A percentile compares a stretch with the other conserved stretches of the same genome.
Conservation (phyloP, 208 protist species). For the Herpetomonas samuelpessoai region DNA sequence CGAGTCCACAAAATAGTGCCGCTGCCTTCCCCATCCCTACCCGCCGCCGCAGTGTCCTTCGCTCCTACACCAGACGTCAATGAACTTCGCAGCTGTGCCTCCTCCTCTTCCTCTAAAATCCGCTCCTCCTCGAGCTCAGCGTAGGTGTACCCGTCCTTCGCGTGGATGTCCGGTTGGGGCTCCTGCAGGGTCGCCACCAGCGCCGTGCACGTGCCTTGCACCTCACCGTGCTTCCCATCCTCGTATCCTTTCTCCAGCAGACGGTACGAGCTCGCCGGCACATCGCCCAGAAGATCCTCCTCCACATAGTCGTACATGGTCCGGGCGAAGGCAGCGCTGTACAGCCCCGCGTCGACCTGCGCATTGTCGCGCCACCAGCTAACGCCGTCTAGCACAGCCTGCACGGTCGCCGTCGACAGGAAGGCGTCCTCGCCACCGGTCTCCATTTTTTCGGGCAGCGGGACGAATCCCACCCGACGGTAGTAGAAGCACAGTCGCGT, state of each 20-base stretch:
- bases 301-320: conserved; percentile 63
- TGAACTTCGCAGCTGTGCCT: too few species aligned
- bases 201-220: conserved; percentile 62
- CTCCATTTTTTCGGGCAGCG: conserved; percentile 34
- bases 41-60: too few species aligned
- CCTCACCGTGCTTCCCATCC: conserved; percentile 35
- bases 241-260: conserved; percentile 60
- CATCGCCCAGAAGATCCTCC: conserved; percentile 56
- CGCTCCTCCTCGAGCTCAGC: conserved; percentile 19
- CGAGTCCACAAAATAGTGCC: too few species aligned
- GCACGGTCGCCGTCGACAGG: conserved; percentile 41
- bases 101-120: too few species aligned
- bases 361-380: conserved; percentile 72
- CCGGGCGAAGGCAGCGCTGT: conserved; percentile 58
- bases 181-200: conserved; percentile 66
- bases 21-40: too few species aligned
- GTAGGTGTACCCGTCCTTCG: conserved; percentile 30
- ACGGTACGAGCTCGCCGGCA: conserved; percentile 43
- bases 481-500: conserved; percentile 43
- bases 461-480: conserved; percentile 27
- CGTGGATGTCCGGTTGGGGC: conserved; percentile 30
- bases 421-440: conserved; percentile 75
- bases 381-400: conserved; percentile 67
- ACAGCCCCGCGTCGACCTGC: conserved; percentile 56
- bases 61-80: too few species aligned